Evolutionary conservation across 2,329 filamentous ascomycete genomes (phyloP).

Genomic region (Ophiognomonia clavigignenti-juglandacearum): DNA sequence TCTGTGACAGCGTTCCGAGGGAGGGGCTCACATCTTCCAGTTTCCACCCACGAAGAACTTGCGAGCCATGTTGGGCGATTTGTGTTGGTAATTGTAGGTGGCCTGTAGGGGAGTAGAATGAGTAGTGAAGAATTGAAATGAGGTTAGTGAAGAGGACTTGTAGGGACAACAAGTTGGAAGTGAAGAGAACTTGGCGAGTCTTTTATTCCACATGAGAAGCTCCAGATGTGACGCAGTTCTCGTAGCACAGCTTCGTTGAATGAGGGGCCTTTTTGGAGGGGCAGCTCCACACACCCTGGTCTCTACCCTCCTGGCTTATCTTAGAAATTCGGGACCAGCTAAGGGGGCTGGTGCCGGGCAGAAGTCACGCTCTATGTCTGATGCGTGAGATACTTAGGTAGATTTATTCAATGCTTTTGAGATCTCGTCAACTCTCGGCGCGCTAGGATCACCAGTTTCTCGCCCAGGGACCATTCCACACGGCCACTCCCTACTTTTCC

Average conservation of each 20-base stretch:
- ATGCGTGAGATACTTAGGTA: too few species aligned
- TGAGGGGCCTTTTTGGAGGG: not conserved
- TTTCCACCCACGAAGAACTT: conserved; percentile 98
- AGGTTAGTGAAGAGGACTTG: not conserved
- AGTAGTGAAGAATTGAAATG: too few species aligned
- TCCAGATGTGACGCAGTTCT: not conserved
- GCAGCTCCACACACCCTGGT: not conserved
- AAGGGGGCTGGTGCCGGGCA: too few species aligned
- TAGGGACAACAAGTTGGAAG: not conserved
- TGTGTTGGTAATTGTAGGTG: conserved; percentile 17
- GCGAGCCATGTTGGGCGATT: conserved; percentile 71
- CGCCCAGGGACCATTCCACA: conserved; percentile 2
- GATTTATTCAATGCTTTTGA: too few species aligned
- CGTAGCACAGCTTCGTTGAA: not conserved
- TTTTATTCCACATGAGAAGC: not conserved
- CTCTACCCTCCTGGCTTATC: too few species aligned
- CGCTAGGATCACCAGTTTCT: too few species aligned
- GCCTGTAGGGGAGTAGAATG: not conserved
- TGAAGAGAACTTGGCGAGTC: not conserved
- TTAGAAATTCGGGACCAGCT: too few species aligned
- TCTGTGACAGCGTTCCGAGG: conserved; percentile 20
- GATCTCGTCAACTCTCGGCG: too few species aligned
- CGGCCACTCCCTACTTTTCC: conserved; percentile 1
- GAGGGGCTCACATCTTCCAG: conserved; percentile 86
- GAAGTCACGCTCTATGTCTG: too few species aligned